Evolutionary conservation across 192 early-diverging fungal species (phyloP).

Genomic region (Umbelopsis isabellina): DNA sequence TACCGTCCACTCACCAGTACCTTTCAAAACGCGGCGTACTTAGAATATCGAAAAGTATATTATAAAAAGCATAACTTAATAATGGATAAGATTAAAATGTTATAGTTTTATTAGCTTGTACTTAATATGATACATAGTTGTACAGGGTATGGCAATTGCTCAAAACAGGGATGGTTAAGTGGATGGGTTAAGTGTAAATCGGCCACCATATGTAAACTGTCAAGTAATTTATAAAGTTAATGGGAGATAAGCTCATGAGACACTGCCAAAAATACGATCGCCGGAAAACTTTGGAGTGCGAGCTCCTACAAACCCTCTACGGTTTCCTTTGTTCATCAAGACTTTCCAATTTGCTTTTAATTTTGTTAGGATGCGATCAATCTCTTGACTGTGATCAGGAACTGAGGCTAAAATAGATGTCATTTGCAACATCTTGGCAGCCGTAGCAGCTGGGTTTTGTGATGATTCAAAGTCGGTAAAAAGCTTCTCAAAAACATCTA

Average conservation of each 20-base stretch:
- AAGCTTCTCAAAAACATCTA: slow-evolving; percentile 65
- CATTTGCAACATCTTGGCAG: slow-evolving; percentile 75
- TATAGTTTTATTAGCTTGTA: too few relatives aligned
- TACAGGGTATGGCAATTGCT: too few relatives aligned
- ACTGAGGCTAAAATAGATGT: slow-evolving; percentile 63
- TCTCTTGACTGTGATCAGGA: slow-evolving; percentile 48
- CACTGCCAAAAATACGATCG: slow-evolving; percentile 21
- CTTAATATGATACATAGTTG: too few relatives aligned
- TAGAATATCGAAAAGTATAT: too few relatives aligned
- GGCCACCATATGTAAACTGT: too few relatives aligned
- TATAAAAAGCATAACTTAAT: too few relatives aligned
- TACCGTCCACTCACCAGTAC: too few relatives aligned
- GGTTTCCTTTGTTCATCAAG: slow-evolving; percentile 55
- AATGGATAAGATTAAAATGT: too few relatives aligned
- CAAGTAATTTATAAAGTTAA: not conserved
- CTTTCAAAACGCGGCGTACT: too few relatives aligned
- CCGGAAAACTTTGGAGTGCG: slow-evolving; percentile 17
- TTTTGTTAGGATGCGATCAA: slow-evolving; percentile 54
- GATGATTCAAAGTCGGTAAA: slow-evolving; percentile 68
- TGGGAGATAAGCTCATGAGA: not conserved
- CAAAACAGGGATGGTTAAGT: too few relatives aligned
- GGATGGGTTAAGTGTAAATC: too few relatives aligned
- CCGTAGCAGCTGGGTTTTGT: slow-evolving; percentile 64
- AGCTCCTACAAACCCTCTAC: slow-evolving; percentile 59
- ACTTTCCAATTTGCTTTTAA: slow-evolving; percentile 61